Evolutionary conservation across 2,329 filamentous ascomycete genomes (phyloP).

Genomic region (Ceratocystis papillata): DNA sequence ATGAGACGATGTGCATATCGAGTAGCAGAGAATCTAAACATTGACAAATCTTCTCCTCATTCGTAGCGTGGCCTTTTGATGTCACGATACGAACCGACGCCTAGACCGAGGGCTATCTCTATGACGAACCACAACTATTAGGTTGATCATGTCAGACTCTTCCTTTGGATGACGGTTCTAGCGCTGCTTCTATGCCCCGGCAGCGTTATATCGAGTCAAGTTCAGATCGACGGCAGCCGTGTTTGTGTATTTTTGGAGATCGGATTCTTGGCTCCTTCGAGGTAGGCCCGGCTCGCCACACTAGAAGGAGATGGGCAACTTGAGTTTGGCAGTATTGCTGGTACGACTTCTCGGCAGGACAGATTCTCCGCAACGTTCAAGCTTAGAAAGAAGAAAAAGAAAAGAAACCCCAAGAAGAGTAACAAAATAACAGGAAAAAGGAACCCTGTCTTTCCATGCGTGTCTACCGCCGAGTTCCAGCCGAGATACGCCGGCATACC

Average conservation of each 20-base stretch:
- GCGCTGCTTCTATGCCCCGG: background rate
- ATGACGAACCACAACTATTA: too few species aligned
- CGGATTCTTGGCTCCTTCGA: conserved; percentile 1
- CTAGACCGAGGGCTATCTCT: background rate
- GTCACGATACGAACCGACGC: background rate
- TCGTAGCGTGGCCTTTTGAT: background rate
- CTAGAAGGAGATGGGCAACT: too few species aligned
- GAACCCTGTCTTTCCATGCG: background rate
- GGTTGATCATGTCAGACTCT: too few species aligned
- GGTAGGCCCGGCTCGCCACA: background rate
- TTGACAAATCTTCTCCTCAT: background rate
- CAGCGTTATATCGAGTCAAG: background rate
- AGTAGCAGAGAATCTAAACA: background rate
- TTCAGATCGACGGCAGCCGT: background rate
- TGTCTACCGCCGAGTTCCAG: conserved; percentile 7
- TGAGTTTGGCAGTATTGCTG: too few species aligned
- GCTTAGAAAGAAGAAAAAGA: background rate
- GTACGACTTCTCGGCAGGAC: too few species aligned
- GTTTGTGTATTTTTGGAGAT: background rate
- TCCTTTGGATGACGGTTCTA: background rate
- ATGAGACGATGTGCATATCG: background rate
- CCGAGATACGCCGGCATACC: background rate
- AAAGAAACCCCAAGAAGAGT: background rate
- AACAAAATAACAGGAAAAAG: background rate
- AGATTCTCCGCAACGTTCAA: too few species aligned